A percentile compares a stretch with the other conserved stretches of the same genome.
Evolutionary conservation across 148 eudicot genomes (phyloP).

Genomic region (Silene uniflora): DNA sequence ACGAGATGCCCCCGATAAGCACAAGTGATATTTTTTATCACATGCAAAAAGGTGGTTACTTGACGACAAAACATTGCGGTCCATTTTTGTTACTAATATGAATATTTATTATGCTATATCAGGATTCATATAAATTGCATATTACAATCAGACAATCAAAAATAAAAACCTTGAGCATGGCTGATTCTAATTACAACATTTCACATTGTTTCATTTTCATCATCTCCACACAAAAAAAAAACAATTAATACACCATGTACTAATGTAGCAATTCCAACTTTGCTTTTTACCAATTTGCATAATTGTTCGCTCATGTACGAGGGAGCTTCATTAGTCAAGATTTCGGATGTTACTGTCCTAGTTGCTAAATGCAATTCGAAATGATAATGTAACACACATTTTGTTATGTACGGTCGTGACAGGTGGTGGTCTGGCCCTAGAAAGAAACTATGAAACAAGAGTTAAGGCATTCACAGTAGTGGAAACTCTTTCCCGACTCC

Average conservation of each 20-base stretch:
- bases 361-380: too few species aligned
- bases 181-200: neutral
- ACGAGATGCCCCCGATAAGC: neutral
- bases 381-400: too few species aligned
- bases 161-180: neutral
- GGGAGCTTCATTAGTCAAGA: too few species aligned
- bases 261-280: neutral
- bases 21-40: too few species aligned
- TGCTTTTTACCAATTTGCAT: neutral
- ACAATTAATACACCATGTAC: neutral
- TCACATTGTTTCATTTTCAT: neutral
- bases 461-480: neutral
- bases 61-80: too few species aligned
- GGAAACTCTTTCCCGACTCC: too few species aligned
- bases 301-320: neutral
- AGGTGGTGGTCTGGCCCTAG: neutral
- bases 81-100: neutral
- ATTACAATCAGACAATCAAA: neutral
- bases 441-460: neutral
- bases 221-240: too few species aligned
- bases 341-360: too few species aligned
- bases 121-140: neutral
- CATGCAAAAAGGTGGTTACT: neutral
- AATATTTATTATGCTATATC: neutral
- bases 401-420: too few species aligned